Evolutionary conservation across 2,329 filamentous ascomycete genomes (phyloP), one percentile per base, ranked within the genome.

Genomic region (Fusarium sp.): DNA sequence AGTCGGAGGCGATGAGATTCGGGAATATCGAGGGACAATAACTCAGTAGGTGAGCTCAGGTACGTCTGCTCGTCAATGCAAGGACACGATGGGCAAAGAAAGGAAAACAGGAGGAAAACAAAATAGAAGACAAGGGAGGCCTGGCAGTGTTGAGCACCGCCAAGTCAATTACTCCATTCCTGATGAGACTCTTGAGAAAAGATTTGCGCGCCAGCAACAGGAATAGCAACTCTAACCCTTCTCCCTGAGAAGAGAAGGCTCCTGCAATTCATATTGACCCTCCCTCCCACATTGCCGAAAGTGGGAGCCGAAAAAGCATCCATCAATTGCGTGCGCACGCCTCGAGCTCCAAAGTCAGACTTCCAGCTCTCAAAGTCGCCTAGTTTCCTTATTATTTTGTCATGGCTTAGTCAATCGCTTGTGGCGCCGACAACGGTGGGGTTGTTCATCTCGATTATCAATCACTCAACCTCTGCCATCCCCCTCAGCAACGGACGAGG

Each of bases 381-480:
- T 49, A 34, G 34, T 51, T 38, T 55, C 36, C 20, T 38, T 7
- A 20, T 44, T 51, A 65, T 61, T 50, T 57, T 54, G 44, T 51
- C 68, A 53, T 38, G 61, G 58, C 34, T 56, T 66, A 56, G 49
- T 55, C 34, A 63, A 54, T 55, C 10, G 23, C 18, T 13, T 13
- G 51, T 38, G 51, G 36, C 40, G 56, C 44, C 34, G 33, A 29
- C 33, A 38, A 38, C 7, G 44, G 59, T 67, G 65, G 71, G 61
- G 62, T 42, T 54, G 6, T 16, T 31, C 34, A 14, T 58, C 18
- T 33, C 54, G 68, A 73, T 70, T 68, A 65, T 67, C 64, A 65
- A 61, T 59, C 65, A 69, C 65, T 63, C 63, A 51, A 29, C 27
- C 53, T 55, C 54, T 46, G 13, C 23, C 49, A 40, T 65, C 38